These are phyloP conservation scores for Blepharisma undulans DNA, from an alignment of 169 alveolate species.

Conservation along the genomic window DNA sequence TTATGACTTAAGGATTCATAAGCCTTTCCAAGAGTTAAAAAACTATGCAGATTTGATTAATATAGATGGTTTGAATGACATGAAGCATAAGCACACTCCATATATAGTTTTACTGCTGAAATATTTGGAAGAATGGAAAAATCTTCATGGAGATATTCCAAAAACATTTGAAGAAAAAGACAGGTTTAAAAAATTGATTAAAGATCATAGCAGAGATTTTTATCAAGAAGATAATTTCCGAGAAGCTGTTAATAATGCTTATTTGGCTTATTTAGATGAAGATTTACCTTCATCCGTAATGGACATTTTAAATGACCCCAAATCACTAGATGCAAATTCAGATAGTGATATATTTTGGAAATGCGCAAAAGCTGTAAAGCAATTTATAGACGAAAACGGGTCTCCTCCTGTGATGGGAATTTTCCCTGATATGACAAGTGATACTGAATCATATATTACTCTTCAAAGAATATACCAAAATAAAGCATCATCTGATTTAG, in stretches of 20 bases:
- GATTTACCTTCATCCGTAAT: conserved; percentile 30
- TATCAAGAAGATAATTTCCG: conserved; percentile 73
- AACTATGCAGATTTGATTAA: conserved; percentile 64
- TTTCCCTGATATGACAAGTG: conserved; percentile 88
- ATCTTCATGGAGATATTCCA: conserved; percentile 63
- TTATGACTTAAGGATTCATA: conserved; percentile 70
- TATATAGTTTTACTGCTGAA: conserved; percentile 75
- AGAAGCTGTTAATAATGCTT: conserved; percentile 75
- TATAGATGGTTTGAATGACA: conserved; percentile 60
- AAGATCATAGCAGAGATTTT: conserved; percentile 55
- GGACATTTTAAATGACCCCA: conserved; percentile 44
- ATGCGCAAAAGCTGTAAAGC: conserved; percentile 60
- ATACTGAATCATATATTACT: conserved; percentile 62
- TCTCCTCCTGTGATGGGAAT: conserved; percentile 75
- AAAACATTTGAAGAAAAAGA: conserved; percentile 68
- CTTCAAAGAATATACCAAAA: conserved; percentile 69
- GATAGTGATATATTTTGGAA: conserved; percentile 53
- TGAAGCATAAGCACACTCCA: conserved; percentile 83
- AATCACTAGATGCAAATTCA: background rate
- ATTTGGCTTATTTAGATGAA: conserved; percentile 48
- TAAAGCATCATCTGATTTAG: conserved; percentile 71
- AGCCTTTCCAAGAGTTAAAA: conserved; percentile 80
- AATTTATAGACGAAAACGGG: conserved; percentile 61
- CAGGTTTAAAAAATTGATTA: conserved; percentile 59
- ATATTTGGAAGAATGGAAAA: conserved; percentile 60